phyloP scores from a whole-genome alignment of 2,329 filamentous ascomycete species.

The Fusarium sp. region DNA sequence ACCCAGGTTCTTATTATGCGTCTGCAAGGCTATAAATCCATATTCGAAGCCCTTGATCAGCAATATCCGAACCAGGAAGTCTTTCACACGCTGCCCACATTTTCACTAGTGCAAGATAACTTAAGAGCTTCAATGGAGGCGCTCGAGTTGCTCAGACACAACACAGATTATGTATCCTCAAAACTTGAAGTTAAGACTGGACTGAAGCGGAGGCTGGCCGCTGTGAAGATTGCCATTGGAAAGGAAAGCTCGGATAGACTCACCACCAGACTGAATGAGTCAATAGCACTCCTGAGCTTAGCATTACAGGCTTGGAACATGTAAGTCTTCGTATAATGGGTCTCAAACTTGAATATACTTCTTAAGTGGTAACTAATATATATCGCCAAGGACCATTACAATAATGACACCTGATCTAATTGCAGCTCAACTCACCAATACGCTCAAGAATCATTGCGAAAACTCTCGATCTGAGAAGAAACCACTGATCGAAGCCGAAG shows the following conservation, averaged over 20 bases:
- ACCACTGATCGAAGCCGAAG: background rate
- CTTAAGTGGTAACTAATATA: background rate
- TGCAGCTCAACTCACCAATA: constrained; percentile 8
- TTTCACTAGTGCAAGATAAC: constrained; percentile 2
- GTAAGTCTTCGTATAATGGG: constrained; percentile 21
- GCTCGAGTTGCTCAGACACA: constrained; percentile 18
- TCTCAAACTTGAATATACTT: too few relatives aligned
- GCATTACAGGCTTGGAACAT: constrained; percentile 35
- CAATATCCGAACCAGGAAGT: constrained; percentile 19
- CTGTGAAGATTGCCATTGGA: constrained; percentile 36
- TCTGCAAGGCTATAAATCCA: constrained; percentile 23
- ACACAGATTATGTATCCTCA: constrained; percentile 30
- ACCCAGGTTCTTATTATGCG: constrained; percentile 36
- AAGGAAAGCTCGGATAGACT: constrained; percentile 36
- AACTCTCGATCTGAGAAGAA: background rate
- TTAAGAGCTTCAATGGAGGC: constrained; percentile 24
- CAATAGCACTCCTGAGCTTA: constrained; percentile 30
- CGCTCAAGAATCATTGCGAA: background rate
- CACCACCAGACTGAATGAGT: constrained; percentile 26
- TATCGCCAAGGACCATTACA: constrained; percentile 26
- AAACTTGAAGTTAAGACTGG: constrained; percentile 28
- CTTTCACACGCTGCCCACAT: background rate
- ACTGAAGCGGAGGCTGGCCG: constrained; percentile 30
- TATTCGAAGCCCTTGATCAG: constrained; percentile 34
- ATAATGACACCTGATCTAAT: constrained; percentile 35